Conservation (phyloP, 768 basidiomycete genomes). For the Russula sp. region DNA sequence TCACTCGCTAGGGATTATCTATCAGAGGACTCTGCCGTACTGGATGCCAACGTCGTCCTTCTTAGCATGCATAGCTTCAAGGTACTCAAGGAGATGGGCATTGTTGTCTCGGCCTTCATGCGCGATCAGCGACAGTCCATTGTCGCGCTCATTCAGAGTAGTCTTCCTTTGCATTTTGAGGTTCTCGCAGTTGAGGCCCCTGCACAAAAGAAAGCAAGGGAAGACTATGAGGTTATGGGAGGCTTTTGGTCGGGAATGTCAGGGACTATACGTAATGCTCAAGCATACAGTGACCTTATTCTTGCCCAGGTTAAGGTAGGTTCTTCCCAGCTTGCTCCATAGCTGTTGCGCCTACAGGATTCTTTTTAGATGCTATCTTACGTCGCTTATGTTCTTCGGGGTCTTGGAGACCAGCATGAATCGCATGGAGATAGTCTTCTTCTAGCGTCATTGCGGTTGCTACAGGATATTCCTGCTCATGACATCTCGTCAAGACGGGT, state of each 20-base stretch:
- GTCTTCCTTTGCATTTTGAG: slow-evolving; percentile 72
- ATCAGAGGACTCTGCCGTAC: slow-evolving; percentile 48
- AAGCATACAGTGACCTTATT: slow-evolving; percentile 75
- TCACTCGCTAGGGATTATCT: slow-evolving; percentile 68
- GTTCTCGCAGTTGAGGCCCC: slow-evolving; percentile 73
- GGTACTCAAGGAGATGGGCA: slow-evolving; percentile 87
- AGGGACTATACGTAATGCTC: slow-evolving; percentile 60
- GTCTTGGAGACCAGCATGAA: slow-evolving; percentile 54
- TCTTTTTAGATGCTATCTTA: slow-evolving; percentile 80
- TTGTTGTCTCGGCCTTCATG: slow-evolving; percentile 84
- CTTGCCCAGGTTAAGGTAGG: slow-evolving; percentile 85
- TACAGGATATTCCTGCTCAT: slow-evolving; percentile 90
- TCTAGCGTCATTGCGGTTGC: slow-evolving; percentile 70
- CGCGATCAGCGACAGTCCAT: slow-evolving; percentile 71
- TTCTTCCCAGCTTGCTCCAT: neutral
- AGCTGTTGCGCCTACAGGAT: neutral
- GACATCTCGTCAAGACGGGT: slow-evolving; percentile 80
- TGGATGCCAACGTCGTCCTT: slow-evolving; percentile 53
- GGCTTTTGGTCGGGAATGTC: slow-evolving; percentile 79
- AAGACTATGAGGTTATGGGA: slow-evolving; percentile 75
- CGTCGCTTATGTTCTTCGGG: slow-evolving; percentile 80
- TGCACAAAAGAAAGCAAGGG: slow-evolving; percentile 70
- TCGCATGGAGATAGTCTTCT: slow-evolving; percentile 77
- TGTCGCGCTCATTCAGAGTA: slow-evolving; percentile 55
- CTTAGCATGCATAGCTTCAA: slow-evolving; percentile 84